These are phyloP conservation scores for Spathaspora sp. DNA, from an alignment of 805 yeast species.

Conservation along the genomic window DNA sequence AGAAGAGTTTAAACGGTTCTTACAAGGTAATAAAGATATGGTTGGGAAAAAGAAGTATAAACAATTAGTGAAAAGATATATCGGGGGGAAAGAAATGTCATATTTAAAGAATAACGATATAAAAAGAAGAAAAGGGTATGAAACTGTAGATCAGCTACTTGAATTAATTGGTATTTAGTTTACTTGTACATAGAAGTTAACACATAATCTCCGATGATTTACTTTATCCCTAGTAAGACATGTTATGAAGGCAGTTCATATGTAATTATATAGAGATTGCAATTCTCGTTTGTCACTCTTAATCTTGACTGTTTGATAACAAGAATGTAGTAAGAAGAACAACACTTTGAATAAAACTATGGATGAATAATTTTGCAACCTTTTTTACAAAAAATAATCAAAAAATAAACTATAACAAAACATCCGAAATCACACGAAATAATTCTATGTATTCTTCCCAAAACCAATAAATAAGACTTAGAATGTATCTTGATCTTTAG, in stretches of 20 bases:
- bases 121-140: too few relatives aligned
- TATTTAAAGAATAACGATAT: too few relatives aligned
- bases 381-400: background rate
- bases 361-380: background rate
- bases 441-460: background rate
- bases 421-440: background rate
- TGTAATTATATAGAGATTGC: too few relatives aligned
- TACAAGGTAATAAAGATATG: background rate
- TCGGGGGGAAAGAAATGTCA: background rate
- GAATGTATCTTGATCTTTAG: too few relatives aligned
- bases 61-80: background rate
- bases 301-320: too few relatives aligned
- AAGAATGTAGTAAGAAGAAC: background rate
- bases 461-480: too few relatives aligned
- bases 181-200: background rate
- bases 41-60: background rate
- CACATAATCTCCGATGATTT: too few relatives aligned
- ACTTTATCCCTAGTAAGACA: too few relatives aligned
- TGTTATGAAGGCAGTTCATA: too few relatives aligned
- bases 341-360: background rate
- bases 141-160: too few relatives aligned
- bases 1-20: background rate
- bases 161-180: background rate
- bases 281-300: too few relatives aligned
- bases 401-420: background rate